Evolutionary conservation across 495 filamentous ascomycete species (phyloP).

Genomic region (Neohortaea acidophila): DNA sequence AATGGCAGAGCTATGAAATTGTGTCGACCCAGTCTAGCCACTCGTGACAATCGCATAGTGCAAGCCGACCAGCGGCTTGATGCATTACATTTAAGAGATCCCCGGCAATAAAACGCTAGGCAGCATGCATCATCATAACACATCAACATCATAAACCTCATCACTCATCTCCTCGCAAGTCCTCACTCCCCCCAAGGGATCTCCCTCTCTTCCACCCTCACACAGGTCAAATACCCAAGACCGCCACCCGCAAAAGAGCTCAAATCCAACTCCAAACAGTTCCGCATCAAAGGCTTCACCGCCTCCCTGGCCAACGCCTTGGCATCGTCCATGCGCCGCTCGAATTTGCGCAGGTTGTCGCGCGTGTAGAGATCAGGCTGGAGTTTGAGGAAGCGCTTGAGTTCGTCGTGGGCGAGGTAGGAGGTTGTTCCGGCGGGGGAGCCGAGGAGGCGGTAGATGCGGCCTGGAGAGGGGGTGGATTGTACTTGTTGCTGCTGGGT

Average conservation of each 20-base stretch:
- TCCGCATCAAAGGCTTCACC: slow-evolving; percentile 75
- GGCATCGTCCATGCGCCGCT: slow-evolving; percentile 72
- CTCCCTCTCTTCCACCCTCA: slow-evolving; percentile 58
- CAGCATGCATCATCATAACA: no score
- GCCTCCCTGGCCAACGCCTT: slow-evolving; percentile 67
- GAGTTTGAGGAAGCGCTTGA: slow-evolving; percentile 73
- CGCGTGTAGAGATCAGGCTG: slow-evolving; percentile 52
- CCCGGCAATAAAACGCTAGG: no score
- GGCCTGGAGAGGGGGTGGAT: slow-evolving; percentile 33
- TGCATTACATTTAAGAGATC: no score
- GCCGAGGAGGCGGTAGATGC: slow-evolving; percentile 59
- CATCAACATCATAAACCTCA: no score
- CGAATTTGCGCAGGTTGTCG: slow-evolving; percentile 66
- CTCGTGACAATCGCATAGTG: no score
- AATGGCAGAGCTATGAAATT: no score
- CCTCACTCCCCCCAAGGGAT: slow-evolving; percentile 50
- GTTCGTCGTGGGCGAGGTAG: slow-evolving; percentile 71
- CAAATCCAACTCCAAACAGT: slow-evolving; percentile 61
- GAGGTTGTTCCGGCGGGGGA: slow-evolving; percentile 27
- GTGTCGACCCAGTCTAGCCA: no score
- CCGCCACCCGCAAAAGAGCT: slow-evolving; percentile 29
- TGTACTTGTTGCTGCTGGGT: slow-evolving; percentile 7
- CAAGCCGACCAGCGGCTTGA: no score
- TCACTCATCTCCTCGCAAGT: no score
- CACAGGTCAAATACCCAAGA: slow-evolving; percentile 66